Percentiles rank a stretch among this genome's conserved stretches.
phyloP scores from a whole-genome alignment of 2,329 filamentous ascomycete species.

The Fusarium sublunatum region DNA sequence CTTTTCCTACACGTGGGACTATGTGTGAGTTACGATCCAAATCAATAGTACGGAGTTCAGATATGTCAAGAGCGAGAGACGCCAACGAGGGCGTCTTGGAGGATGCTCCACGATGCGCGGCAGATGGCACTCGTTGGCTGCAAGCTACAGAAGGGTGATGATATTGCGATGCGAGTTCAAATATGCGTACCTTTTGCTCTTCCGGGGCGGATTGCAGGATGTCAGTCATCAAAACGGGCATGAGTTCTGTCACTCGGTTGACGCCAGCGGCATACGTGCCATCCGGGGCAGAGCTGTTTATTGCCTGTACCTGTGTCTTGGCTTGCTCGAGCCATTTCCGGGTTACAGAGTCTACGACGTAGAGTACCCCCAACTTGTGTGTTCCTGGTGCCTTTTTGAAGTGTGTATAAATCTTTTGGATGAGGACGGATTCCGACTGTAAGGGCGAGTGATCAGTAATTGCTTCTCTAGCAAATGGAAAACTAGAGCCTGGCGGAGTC shows the following conservation, averaged over 20 bases:
- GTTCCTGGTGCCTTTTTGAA: constrained; percentile 95
- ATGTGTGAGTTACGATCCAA: constrained; percentile 55
- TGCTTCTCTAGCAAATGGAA: constrained; percentile 11
- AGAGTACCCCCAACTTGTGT: constrained; percentile 98
- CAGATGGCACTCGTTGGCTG: constrained; percentile 26
- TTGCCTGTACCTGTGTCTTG: constrained; percentile 83
- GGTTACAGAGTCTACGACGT: constrained; percentile 99
- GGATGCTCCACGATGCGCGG: constrained; percentile 27
- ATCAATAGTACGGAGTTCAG: constrained; percentile 28
- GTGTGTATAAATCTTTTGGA: constrained; percentile 96
- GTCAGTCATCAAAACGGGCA: constrained; percentile 95
- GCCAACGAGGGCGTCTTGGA: constrained; percentile 20
- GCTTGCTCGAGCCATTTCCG: constrained; percentile 98
- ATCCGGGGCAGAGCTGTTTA: constrained; percentile 83
- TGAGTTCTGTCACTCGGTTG: constrained; percentile 93
- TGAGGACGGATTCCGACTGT: constrained; percentile 92
- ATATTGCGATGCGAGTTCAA: constrained; percentile 37
- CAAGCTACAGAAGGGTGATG: constrained; percentile 41
- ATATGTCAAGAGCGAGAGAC: constrained; percentile 34
- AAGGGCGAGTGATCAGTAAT: constrained; percentile 41
- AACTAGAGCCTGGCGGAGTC: constrained; percentile 20
- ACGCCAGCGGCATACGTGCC: constrained; percentile 96
- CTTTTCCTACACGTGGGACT: constrained; percentile 79
- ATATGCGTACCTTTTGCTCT: constrained; percentile 92
- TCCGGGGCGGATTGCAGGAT: constrained; percentile 87